Conservation (phyloP, 2,329 filamentous ascomycete genomes). For the Colletotrichum gloeosporioides region DNA sequence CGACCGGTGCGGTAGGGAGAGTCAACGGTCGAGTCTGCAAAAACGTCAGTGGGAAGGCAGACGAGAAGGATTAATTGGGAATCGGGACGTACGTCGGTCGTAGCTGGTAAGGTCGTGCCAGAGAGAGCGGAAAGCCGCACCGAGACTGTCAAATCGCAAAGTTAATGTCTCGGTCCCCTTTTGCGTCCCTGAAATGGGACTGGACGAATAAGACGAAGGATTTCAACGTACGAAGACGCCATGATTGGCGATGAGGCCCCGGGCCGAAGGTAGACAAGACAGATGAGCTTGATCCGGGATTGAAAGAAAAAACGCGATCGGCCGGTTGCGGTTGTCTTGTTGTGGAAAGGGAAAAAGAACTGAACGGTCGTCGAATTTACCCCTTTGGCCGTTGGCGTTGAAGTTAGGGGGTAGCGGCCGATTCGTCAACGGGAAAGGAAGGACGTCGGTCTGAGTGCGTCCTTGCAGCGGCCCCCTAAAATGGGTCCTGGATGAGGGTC, state of each 20-base stretch:
- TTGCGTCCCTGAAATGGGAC: slow-evolving; percentile 4
- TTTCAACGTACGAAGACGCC: slow-evolving; percentile 23
- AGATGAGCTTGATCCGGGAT: slow-evolving; percentile 10
- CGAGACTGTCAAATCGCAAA: slow-evolving; percentile 54
- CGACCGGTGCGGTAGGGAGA: slow-evolving; percentile 90
- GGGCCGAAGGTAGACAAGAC: slow-evolving; percentile 11
- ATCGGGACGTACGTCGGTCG: slow-evolving; percentile 63
- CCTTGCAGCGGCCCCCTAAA: neutral
- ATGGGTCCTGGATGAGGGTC: neutral
- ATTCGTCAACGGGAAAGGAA: slow-evolving; percentile 15
- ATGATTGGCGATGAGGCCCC: slow-evolving; percentile 20
- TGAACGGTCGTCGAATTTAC: slow-evolving; percentile 8
- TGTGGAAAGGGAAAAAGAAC: neutral
- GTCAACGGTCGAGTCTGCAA: slow-evolving; percentile 86
- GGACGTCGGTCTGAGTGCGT: neutral
- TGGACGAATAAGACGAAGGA: neutral
- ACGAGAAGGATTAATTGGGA: neutral
- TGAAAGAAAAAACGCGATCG: neutral
- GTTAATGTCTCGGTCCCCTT: slow-evolving; percentile 20
- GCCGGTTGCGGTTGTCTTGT: slow-evolving; percentile 13
- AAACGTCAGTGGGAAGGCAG: slow-evolving; percentile 20
- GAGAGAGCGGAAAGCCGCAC: slow-evolving; percentile 82
- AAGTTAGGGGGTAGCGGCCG: slow-evolving; percentile 19
- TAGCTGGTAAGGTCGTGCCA: slow-evolving; percentile 90
- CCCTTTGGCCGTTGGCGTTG: slow-evolving; percentile 20